phyloP scores from a whole-genome alignment of 2,329 filamentous ascomycete genomes.

The Xylaria sp. region DNA sequence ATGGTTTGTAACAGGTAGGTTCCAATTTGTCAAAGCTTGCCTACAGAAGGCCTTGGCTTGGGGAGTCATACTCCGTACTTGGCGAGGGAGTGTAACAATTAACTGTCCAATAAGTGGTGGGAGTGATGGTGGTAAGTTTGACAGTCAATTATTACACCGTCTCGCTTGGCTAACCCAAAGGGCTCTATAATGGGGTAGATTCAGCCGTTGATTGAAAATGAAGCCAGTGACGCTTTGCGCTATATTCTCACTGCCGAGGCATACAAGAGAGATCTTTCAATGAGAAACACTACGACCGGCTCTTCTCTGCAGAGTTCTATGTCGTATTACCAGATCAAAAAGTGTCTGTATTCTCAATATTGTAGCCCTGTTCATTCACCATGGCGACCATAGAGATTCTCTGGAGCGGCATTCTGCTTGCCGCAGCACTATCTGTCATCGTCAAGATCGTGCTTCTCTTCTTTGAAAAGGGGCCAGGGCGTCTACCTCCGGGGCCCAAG shows the following conservation, averaged over 20 bases:
- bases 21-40: background rate
- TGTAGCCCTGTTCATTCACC: background rate
- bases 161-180: background rate
- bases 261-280: background rate
- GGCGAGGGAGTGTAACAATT: background rate
- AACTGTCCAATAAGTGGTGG: too few species aligned
- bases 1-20: background rate
- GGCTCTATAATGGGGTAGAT: background rate
- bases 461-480: constrained; percentile 6
- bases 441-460: background rate
- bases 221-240: background rate
- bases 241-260: background rate
- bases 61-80: background rate
- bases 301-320: background rate
- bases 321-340: background rate
- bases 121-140: too few species aligned
- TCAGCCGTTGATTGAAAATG: background rate
- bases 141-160: too few species aligned
- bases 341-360: background rate
- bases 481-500: constrained; percentile 61
- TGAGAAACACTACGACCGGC: background rate
- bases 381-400: background rate
- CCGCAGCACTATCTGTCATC: background rate
- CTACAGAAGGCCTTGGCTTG: background rate
- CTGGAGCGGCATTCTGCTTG: constrained; percentile 12